Percentiles rank a stretch among this genome's conserved stretches.
Evolutionary conservation across 2,329 filamentous ascomycete species (phyloP).

Genomic region (Talaromyces rugulosus): DNA sequence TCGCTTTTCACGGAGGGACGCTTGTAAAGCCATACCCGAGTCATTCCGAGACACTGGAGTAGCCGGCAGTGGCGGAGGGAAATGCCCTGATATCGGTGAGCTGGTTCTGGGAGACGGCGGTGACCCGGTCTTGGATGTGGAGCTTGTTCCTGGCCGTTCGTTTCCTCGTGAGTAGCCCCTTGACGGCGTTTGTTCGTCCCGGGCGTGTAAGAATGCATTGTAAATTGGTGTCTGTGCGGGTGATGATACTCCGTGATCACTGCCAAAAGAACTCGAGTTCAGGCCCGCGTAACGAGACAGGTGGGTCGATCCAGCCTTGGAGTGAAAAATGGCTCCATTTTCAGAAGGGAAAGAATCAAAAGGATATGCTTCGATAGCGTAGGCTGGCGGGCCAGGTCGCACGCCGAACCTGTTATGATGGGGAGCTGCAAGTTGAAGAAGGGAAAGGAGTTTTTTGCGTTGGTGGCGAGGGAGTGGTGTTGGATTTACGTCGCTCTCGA

Average conservation of each 20-base stretch:
- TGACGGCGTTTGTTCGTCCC: slow-evolving; percentile 54
- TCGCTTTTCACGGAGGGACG: slow-evolving; percentile 85
- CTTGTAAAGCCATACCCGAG: slow-evolving; percentile 81
- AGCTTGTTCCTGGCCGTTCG: slow-evolving; percentile 74
- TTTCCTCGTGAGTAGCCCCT: slow-evolving; percentile 37
- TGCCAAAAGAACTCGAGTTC: slow-evolving; percentile 80
- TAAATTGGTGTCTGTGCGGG: slow-evolving; percentile 65
- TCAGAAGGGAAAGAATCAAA: slow-evolving; percentile 88
- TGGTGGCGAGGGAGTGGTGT: slow-evolving; percentile 79
- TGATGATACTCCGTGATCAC: slow-evolving; percentile 53
- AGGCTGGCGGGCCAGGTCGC: slow-evolving; percentile 79
- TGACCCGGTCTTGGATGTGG: slow-evolving; percentile 48
- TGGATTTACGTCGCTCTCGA: slow-evolving; percentile 79
- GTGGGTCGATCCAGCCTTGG: slow-evolving; percentile 64
- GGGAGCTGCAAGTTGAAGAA: slow-evolving; percentile 85
- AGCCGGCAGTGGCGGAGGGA: slow-evolving; percentile 69
- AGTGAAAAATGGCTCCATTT: slow-evolving; percentile 72
- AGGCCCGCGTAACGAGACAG: slow-evolving; percentile 83
- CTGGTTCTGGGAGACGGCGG: slow-evolving; percentile 55
- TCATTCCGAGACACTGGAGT: slow-evolving; percentile 86
- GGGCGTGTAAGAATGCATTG: slow-evolving; percentile 83
- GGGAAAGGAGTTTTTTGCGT: slow-evolving; percentile 79
- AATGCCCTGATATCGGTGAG: slow-evolving; percentile 74
- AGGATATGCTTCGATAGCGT: slow-evolving; percentile 88
- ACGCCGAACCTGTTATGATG: slow-evolving; percentile 86